These are phyloP conservation scores for Saitozyma podzolica DNA, from an alignment of 768 basidiomycete genomes.

Conservation along the genomic window DNA sequence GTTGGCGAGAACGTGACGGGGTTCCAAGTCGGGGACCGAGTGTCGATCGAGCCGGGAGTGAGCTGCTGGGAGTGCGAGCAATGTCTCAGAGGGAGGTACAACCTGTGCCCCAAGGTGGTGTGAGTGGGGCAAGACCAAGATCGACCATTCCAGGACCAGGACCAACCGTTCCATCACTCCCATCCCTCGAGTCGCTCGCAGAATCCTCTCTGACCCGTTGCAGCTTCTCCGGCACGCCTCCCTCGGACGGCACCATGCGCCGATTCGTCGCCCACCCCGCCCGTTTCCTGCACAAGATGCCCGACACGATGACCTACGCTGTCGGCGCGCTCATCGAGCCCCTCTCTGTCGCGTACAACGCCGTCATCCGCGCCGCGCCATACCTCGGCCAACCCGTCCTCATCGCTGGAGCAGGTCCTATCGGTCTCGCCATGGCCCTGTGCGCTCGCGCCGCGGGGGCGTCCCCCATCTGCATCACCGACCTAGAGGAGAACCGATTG, in stretches of 20 bases:
- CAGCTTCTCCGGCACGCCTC: slow-evolving; percentile 36
- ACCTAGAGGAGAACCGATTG: slow-evolving; percentile 29
- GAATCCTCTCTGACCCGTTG: neutral
- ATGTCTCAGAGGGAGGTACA: slow-evolving; percentile 31
- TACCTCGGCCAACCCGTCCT: slow-evolving; percentile 36
- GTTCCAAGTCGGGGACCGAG: slow-evolving; percentile 31
- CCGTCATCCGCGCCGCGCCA: slow-evolving; percentile 21
- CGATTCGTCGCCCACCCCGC: slow-evolving; percentile 39
- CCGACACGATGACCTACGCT: slow-evolving; percentile 33
- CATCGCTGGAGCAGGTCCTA: slow-evolving; percentile 37
- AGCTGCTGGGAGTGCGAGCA: slow-evolving; percentile 30
- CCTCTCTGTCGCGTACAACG: slow-evolving; percentile 35
- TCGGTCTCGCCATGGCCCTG: slow-evolving; percentile 31
- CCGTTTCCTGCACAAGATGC: slow-evolving; percentile 37
- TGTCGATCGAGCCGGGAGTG: slow-evolving; percentile 40
- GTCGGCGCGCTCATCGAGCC: slow-evolving; percentile 35
- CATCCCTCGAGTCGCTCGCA: neutral
- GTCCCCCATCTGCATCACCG: slow-evolving; percentile 33
- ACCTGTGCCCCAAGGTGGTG: slow-evolving; percentile 35
- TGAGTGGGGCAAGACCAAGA: slow-evolving; percentile 12
- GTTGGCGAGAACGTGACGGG: slow-evolving; percentile 28
- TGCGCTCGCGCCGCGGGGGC: slow-evolving; percentile 34
- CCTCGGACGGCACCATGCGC: slow-evolving; percentile 32
- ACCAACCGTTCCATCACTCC: too few species aligned
- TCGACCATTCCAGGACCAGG: too few species aligned